Conservation (phyloP, 345 rosid genomes). For the Linum tenue region DNA sequence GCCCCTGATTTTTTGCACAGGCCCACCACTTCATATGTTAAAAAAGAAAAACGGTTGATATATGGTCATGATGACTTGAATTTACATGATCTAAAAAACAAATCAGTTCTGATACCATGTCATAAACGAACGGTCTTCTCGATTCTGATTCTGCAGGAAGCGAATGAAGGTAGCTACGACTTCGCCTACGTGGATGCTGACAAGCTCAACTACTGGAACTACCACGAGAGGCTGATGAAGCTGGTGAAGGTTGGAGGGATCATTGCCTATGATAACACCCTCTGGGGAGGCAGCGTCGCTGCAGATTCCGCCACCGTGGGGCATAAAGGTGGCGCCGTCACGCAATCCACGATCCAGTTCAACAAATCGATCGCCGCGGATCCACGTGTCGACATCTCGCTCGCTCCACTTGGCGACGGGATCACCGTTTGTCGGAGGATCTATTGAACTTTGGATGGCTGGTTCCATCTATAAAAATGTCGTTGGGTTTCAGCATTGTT, state of each 20-base stretch:
- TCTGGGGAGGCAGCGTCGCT: background rate
- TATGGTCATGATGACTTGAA: background rate
- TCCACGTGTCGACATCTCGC: background rate
- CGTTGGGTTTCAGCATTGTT: too few relatives aligned
- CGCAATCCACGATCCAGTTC: background rate
- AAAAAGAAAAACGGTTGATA: too few relatives aligned
- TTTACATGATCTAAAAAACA: background rate
- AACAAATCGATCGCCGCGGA: background rate
- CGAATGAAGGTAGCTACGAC: background rate
- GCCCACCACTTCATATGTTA: too few relatives aligned
- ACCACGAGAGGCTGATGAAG: background rate
- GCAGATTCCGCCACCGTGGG: background rate
- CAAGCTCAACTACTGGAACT: background rate
- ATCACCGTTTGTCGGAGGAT: constrained; percentile 1
- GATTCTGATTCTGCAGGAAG: background rate
- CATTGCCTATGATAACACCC: background rate
- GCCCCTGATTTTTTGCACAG: too few relatives aligned
- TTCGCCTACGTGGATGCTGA: constrained; percentile 2
- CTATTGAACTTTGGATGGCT: background rate
- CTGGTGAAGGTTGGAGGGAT: constrained; percentile 3
- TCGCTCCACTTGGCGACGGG: background rate
- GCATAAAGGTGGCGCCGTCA: background rate
- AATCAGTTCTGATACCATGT: too few relatives aligned
- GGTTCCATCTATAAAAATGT: too few relatives aligned
- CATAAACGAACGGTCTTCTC: too few relatives aligned